A percentile compares a stretch with the other conserved stretches of the same genome.
phyloP scores from a whole-genome alignment of 139 green algal genomes.

The Penium margaritaceum region DNA sequence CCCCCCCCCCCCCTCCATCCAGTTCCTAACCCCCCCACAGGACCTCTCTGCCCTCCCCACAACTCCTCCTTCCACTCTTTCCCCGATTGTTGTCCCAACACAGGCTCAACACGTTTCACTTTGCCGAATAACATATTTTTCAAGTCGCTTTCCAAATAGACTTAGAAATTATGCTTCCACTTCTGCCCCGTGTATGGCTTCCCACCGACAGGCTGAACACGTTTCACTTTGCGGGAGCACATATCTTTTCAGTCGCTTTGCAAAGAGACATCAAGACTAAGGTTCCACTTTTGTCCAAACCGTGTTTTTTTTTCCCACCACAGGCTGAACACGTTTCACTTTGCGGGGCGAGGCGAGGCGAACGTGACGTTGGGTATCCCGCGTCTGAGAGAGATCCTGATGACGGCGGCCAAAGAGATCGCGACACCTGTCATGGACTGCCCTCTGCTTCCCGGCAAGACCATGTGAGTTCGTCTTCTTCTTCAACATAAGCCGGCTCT shows the following conservation, averaged over 20 bases:
- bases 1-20: no score
- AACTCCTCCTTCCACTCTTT: no score
- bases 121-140: constrained; percentile 45
- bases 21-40: no score
- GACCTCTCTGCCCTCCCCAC: no score
- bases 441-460: constrained; percentile 34
- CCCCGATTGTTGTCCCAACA: neutral
- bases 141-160: no score
- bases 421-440: constrained; percentile 82
- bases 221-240: constrained; percentile 73
- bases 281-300: constrained; percentile 4
- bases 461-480: constrained; percentile 31
- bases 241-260: no score
- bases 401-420: constrained; percentile 79
- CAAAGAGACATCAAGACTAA: neutral
- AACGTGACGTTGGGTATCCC: constrained; percentile 97
- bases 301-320: neutral
- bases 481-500: no score
- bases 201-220: constrained; percentile 68
- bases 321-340: constrained; percentile 89
- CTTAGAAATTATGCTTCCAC: neutral
- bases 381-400: constrained; percentile 89
- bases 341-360: constrained; percentile 76
- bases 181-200: constrained; percentile 5
- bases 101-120: constrained; percentile 89